Base-by-base conservation (phyloP, 106 monocot genomes). In the Ottelia alismoides region DNA sequence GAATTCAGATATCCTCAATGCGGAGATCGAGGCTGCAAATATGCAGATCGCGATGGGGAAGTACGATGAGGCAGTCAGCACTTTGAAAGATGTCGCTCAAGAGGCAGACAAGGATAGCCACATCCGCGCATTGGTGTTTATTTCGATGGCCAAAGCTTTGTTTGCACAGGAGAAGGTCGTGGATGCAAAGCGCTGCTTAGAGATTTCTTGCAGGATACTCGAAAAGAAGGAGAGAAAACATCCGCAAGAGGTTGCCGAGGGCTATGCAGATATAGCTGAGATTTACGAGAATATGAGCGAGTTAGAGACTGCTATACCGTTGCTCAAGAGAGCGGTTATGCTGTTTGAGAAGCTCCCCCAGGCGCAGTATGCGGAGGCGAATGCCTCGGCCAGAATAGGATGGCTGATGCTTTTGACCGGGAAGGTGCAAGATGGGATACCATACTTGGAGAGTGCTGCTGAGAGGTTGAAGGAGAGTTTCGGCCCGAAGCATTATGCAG, bases 251-350 rank as follows among this genome's bases (percentile, higher is more conserved):
- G 72, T 84, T 50, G 70, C 68, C 6, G 84, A 81, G 43, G 60
- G 64, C 3, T 90, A 81, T 35, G 69, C 76, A 1, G 90, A 90
- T 45, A 70, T 81, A 45, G 61, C 84, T 9, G 74, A 77, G 77
- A 31, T 90, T 48, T 90, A 81, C 52, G 90, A 90, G 62, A 57
- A 66, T 17, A 77, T 84, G 74, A 70, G 61, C 62, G 80, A 84
- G 31, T 90, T 84, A 44, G 80, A 77, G 53, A 72, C 65, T 17
- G 61, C 84, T 25, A n/a, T 90, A 32, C 69, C 70, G 45, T 51
- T 81, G 45, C 67, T 84, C 62, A 80, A 75, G 75, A 77, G 69
- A 55, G 63, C 77, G 4, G 62, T 84, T 22, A 21, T 61, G 10
- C 55, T 90, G 28, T 55, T 75, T 28, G 69, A 69, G 69, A n/a